Conservation (phyloP, 306 rosid species). For the Mimosa pudica region DNA sequence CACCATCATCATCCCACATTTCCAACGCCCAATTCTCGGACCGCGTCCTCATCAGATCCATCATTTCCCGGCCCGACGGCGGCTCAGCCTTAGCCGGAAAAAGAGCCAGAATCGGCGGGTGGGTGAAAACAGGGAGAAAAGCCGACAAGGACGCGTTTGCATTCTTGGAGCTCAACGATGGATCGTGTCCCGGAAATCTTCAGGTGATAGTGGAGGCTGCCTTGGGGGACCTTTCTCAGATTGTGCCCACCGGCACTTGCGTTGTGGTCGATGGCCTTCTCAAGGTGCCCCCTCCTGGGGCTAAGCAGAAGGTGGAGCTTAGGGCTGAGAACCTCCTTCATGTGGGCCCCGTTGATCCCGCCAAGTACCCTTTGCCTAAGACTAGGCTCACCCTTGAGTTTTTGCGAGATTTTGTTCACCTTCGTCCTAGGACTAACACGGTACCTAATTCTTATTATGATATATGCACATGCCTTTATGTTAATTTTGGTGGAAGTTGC, state of each 20-base stretch:
- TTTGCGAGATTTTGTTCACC: slow-evolving; percentile 80
- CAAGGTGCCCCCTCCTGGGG: slow-evolving; percentile 78
- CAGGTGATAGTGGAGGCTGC: slow-evolving; percentile 88
- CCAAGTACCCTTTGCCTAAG: slow-evolving; percentile 86
- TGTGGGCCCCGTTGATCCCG: slow-evolving; percentile 84
- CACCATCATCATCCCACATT: not conserved
- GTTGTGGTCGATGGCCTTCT: slow-evolving; percentile 73
- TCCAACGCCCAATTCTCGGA: slow-evolving; percentile 71
- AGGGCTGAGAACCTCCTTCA: slow-evolving; percentile 74
- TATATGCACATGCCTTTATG: not conserved
- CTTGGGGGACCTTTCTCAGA: slow-evolving; percentile 67
- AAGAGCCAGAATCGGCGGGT: slow-evolving; percentile 71
- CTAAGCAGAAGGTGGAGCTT: slow-evolving; percentile 86
- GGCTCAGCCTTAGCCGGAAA: slow-evolving; percentile 74
- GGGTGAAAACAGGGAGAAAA: slow-evolving; percentile 96
- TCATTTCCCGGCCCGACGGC: slow-evolving; percentile 67
- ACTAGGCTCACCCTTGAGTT: slow-evolving; percentile 73
- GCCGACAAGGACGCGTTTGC: slow-evolving; percentile 96
- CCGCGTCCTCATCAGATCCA: slow-evolving; percentile 69
- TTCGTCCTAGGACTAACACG: slow-evolving; percentile 90
- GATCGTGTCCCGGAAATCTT: slow-evolving; percentile 73
- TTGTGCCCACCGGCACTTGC: slow-evolving; percentile 84
- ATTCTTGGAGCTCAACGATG: slow-evolving; percentile 86
- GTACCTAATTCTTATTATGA: slow-evolving; percentile 48
- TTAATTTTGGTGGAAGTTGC: not conserved